Base-by-base conservation (phyloP, 2,329 filamentous ascomycete species). In the Trichocomaceae sp. region DNA sequence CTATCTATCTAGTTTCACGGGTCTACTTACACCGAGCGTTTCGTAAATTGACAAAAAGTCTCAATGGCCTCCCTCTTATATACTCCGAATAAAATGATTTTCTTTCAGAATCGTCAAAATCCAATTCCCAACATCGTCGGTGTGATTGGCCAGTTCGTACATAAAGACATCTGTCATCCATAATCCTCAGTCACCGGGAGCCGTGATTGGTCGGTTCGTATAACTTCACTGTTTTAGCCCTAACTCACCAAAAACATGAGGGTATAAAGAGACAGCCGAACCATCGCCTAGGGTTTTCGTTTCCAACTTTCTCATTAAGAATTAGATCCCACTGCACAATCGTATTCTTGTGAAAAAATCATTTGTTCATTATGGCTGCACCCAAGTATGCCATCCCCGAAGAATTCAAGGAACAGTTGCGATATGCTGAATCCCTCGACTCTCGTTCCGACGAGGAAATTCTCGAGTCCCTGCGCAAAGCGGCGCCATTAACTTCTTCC, bases 401-500 rank as follows among this genome's bases (percentile, higher is more conserved):
- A 12, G 47, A 49, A 31, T 55, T 55, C 52, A 55, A 50, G 41
- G 47, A 50, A 2, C 47, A 50, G 41, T 39, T 55, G 23, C 52
- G 47, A 49, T 50, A 50, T 44, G 52, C 50, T 20, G 47, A 55
- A 15, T 20, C 47, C 10, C 26, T 26, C 37, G 52, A 55, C 12
- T 9, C 41, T 33, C 46, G 50, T 9, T 52, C 54, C 7, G 46
- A 57, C 23, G 55, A 51, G 26, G 61, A 65, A 22, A 64, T 64
- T 41, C 29, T 63, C 2, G 42, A 48, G 6, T 37, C 50, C 1
- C 51, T 63, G 22, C 39, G 31, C 2, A 49, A 55, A 17, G 59
- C 41, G 26, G 44, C 48, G 4, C 68, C 70, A 1, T 57, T 72
- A n/a, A 65, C 61, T 1, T 41, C 47, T 19, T 69, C 68, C 2